Base-by-base conservation (phyloP, 2,329 filamentous ascomycete genomes). In the Nemania abortiva region DNA sequence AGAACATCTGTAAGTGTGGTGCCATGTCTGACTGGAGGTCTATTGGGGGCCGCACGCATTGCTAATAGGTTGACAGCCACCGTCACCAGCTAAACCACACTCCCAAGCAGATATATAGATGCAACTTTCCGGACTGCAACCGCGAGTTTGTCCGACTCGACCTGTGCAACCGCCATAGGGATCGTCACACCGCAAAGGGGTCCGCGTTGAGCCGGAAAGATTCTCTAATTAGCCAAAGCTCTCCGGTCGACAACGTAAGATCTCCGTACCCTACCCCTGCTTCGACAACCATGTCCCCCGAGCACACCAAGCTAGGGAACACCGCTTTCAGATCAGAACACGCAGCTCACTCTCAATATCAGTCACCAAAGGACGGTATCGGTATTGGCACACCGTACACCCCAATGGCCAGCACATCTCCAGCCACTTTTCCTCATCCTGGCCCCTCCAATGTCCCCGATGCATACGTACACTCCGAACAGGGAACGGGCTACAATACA, bases 31-130 rank as follows among this genome's bases (percentile, higher is more conserved):
- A 18, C n/a, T 13, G 13, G 52, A 15, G 22, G 10, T 37, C 18
- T 50, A n/a, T 50, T 20, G 42, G 20, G 20, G 22, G 31, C 34
- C 15, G 53, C 37, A 53, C 15, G 13, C 53, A 18, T 53, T 71
- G 65, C 77, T 80, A 68, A 82, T 69, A 42, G 63, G 22, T 34
- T 9, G 49, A 22, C 69, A 91, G 89, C 54, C 90, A 98, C 82
- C 90, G 96, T 54, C 95, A 98, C 82, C 95, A 98, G 82, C 83
- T 98, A 74, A 99, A 99, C 79, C 96, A 98, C 82, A 92, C 93
- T 66, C 95, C 95, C 20, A 98, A 98, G 82, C 93, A 97, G 78
- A 97, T 97, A 64, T 98, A 97, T 79, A 89, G 90, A 77, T 98
- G 96, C 84, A 93, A 97, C 77, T 97, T 95, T 76, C 93, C 93